Conservation (phyloP, 257 asterid genomes). For the Solanum ossicruentum region DNA sequence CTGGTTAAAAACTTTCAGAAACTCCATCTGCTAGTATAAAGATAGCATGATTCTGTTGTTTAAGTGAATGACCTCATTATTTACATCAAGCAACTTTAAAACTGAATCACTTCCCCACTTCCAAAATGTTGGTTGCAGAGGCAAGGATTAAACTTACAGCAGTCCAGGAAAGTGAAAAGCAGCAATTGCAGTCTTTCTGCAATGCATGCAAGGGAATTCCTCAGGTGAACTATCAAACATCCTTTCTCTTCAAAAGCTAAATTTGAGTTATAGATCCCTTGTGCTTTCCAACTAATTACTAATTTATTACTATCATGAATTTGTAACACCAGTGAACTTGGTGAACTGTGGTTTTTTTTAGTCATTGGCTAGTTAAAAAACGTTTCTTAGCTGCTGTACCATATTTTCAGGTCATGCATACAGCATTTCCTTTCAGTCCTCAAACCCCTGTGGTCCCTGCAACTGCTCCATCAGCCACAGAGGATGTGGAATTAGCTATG, state of each 20-base stretch:
- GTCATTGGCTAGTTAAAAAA: neutral
- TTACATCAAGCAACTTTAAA: neutral
- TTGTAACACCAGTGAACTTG: neutral
- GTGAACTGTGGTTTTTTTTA: neutral
- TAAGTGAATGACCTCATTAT: neutral
- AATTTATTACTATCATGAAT: neutral
- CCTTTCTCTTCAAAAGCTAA: neutral
- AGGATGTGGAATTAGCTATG: constrained; percentile 44
- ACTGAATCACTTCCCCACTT: neutral
- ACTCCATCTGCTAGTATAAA: neutral
- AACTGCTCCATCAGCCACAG: constrained; percentile 40
- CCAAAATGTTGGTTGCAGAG: constrained; percentile 25
- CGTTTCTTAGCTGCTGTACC: neutral
- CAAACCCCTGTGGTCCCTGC: constrained; percentile 34
- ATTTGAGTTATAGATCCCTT: neutral
- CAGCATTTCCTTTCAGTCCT: constrained; percentile 34
- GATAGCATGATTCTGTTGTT: neutral
- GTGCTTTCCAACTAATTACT: neutral
- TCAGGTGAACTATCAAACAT: constrained; percentile 44
- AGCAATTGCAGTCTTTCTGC: constrained; percentile 64
- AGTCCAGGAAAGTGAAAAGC: constrained; percentile 41
- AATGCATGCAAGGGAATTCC: constrained; percentile 98
- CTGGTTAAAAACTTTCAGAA: neutral
- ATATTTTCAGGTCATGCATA: constrained; percentile 40
- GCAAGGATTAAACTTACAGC: constrained; percentile 61